Evolutionary conservation across 495 filamentous ascomycete species (phyloP), one percentile per base, ranked within the genome.

Genomic region (Podospora conica): DNA sequence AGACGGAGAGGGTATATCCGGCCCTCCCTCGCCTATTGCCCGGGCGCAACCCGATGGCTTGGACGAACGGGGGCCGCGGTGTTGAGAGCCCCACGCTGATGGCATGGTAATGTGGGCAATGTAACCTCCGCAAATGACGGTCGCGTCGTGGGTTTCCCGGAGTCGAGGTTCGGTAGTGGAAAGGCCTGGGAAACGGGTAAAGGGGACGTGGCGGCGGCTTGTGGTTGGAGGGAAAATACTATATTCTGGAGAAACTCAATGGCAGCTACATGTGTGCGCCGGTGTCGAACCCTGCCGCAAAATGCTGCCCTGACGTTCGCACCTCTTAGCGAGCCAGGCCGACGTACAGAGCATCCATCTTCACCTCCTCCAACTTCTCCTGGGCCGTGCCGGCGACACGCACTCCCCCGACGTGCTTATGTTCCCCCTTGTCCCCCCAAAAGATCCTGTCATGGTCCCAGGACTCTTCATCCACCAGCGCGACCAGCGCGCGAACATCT

Each of bases 351-450:
- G 25, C 55, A 10, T 31, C 63, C 54, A 22, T 20, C n/a, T 22
- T 20, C 55, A 64, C 0, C 33, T 48, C 63, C 29, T 28, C 54
- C 55, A 64, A 29, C 63, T 21, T 40, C 54, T n/a, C 15, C 24
- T 29, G 28, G 12, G 29, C 63, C 63, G 63, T 64, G 3, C 63
- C 63, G 0, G 63, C 63, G 18, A 48, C 25, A 10, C 63, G 27
- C 6, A 64, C 54, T 7, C 55, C 54, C 3, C 11, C 54, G 11
- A 18, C 10, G 10, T 22, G 20, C 27, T 24, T 55, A 10, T 18
- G 23, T 2, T 33, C 63, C 54, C 63, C 63, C 55, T 58, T 64
- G 33, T 64, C 63, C 10, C 63, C 63, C 63, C 63, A 64, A 58
- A 53, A 64, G 4, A 64, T 21, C 29, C 54, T 53, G 9, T 64